phyloP scores from a whole-genome alignment of 2,329 filamentous ascomycete species.

The Rasamsonia emersonii region DNA sequence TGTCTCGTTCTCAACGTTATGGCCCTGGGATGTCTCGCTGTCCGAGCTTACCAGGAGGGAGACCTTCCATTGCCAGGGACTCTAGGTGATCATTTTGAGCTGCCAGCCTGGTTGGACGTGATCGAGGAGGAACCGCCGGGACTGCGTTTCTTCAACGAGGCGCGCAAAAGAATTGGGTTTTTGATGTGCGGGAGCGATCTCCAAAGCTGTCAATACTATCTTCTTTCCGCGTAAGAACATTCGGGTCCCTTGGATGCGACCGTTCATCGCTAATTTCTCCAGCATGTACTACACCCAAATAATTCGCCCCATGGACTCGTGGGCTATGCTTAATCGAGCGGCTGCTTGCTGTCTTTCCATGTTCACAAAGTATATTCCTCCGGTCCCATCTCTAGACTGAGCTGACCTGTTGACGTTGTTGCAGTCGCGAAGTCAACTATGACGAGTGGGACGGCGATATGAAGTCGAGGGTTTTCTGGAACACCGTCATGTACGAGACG shows the following conservation, averaged over 20 bases:
- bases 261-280: slow-evolving; percentile 3
- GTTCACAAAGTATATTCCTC: slow-evolving; percentile 33
- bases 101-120: slow-evolving; percentile 29
- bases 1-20: slow-evolving; percentile 45
- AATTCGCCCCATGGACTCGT: slow-evolving; percentile 45
- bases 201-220: slow-evolving; percentile 45
- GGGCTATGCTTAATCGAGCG: slow-evolving; percentile 46
- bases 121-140: slow-evolving; percentile 36
- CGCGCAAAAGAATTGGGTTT: slow-evolving; percentile 44
- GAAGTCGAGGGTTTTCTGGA: slow-evolving; percentile 49
- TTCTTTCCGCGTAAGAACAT: slow-evolving; percentile 37
- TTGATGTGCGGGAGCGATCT: slow-evolving; percentile 43
- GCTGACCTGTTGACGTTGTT: slow-evolving; percentile 8
- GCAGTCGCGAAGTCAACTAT: slow-evolving; percentile 32
- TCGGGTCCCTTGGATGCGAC: neutral
- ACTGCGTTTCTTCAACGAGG: slow-evolving; percentile 47
- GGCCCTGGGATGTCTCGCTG: slow-evolving; percentile 44
- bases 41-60: slow-evolving; percentile 42
- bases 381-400: neutral
- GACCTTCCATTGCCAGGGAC: slow-evolving; percentile 37
- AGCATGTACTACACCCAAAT: slow-evolving; percentile 44
- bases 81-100: slow-evolving; percentile 24
- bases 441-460: slow-evolving; percentile 49
- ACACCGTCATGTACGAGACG: slow-evolving; percentile 47
- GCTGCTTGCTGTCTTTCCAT: slow-evolving; percentile 42